Percentiles rank a stretch among this genome's conserved stretches.
These are phyloP conservation scores for Metschnikowia lunata DNA, from an alignment of 805 yeast genomes.

Conservation along the genomic window DNA sequence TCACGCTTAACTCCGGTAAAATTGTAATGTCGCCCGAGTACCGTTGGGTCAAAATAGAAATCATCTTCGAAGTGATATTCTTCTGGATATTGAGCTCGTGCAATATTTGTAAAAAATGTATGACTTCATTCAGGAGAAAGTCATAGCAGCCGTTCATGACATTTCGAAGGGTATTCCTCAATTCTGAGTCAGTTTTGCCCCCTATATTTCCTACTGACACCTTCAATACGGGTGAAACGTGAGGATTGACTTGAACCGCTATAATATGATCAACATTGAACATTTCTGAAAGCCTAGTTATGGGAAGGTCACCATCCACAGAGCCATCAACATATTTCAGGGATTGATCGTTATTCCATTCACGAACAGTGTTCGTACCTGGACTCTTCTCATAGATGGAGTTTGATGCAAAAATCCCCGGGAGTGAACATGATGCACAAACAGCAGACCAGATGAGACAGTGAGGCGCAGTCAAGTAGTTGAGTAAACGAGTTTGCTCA, in stretches of 20 bases:
- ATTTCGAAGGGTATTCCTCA: slow-evolving; percentile 51
- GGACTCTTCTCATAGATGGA: slow-evolving; percentile 81
- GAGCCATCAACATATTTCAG: slow-evolving; percentile 93
- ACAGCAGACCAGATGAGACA: slow-evolving; percentile 85
- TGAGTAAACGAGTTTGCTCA: slow-evolving; percentile 83
- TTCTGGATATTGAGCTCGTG: slow-evolving; percentile 75
- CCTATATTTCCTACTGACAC: slow-evolving; percentile 65
- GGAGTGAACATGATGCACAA: slow-evolving; percentile 91
- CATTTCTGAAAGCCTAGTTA: slow-evolving; percentile 88
- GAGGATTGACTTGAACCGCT: slow-evolving; percentile 97
- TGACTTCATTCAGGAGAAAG: slow-evolving; percentile 61
- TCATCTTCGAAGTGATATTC: slow-evolving; percentile 65
- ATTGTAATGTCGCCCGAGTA: slow-evolving; percentile 95
- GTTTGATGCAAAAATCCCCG: slow-evolving; percentile 84
- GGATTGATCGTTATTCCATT: slow-evolving; percentile 74
- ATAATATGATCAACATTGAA: slow-evolving; percentile 95
- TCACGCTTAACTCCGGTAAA: slow-evolving; percentile 64
- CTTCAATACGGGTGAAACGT: slow-evolving; percentile 82
- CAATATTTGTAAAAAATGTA: slow-evolving; percentile 70
- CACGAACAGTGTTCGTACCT: slow-evolving; percentile 62
- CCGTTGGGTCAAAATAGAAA: slow-evolving; percentile 75
- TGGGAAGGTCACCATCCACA: slow-evolving; percentile 90
- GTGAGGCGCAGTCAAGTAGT: slow-evolving; percentile 76
- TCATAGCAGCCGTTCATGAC: slow-evolving; percentile 52
- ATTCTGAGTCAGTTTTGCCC: slow-evolving; percentile 60